Evolutionary conservation across 495 filamentous ascomycete species (phyloP).

Genomic region (Penicillium herquei): DNA sequence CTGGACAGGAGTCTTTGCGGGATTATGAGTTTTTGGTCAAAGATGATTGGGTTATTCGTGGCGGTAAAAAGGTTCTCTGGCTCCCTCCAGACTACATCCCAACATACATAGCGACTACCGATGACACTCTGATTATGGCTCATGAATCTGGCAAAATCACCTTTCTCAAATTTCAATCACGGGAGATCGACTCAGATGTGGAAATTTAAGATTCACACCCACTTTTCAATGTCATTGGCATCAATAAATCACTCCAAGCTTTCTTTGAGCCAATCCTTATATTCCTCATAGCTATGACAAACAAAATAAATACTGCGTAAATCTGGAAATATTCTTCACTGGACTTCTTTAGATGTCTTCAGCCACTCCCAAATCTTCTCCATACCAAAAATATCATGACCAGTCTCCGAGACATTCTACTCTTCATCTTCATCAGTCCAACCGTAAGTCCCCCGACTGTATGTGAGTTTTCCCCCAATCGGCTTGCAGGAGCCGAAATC

Average conservation of each 20-base stretch:
- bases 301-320: no score
- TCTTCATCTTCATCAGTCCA: not conserved
- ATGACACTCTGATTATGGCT: not conserved
- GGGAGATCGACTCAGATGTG: no score
- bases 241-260: no score
- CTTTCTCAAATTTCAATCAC: no score
- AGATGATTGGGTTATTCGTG: not conserved
- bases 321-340: no score
- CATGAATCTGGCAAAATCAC: not conserved
- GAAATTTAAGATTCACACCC: not conserved
- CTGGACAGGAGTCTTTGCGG: not conserved
- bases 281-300: no score
- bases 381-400: not conserved
- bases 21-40: not conserved
- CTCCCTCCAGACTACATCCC: not conserved
- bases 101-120: not conserved
- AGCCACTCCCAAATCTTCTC: not conserved
- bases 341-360: not conserved
- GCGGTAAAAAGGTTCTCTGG: not conserved
- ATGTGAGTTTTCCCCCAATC: not conserved
- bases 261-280: no score
- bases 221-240: no score
- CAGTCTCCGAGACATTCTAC: not conserved
- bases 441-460: not conserved
- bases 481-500: not conserved